Evolutionary conservation across 306 rosid genomes (phyloP).

Genomic region (Herpetospermum pedunculosum): DNA sequence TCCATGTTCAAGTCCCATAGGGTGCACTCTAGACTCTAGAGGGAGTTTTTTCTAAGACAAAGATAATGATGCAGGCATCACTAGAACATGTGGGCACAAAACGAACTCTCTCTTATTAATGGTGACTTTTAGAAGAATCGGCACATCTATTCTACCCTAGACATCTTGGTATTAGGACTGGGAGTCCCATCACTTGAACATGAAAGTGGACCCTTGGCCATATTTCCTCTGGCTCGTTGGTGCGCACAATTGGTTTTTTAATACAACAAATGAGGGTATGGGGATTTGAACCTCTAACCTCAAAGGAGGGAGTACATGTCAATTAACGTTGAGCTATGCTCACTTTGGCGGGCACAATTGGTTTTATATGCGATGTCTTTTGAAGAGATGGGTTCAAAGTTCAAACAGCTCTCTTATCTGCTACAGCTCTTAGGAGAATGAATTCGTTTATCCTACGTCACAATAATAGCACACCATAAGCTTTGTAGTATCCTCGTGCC

Average conservation of each 20-base stretch:
- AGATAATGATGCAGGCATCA: not conserved
- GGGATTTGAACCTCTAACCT: no score
- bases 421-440: not conserved
- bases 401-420: not conserved
- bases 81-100: not conserved
- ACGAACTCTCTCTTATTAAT: not conserved
- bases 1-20: not conserved
- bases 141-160: not conserved
- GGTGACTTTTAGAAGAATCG: not conserved
- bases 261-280: no score
- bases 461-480: not conserved
- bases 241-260: not conserved
- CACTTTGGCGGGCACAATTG: not conserved
- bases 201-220: not conserved
- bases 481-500: not conserved
- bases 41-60: not conserved
- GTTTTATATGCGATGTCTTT: not conserved
- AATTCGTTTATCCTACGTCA: not conserved
- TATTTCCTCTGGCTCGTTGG: not conserved
- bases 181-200: not conserved
- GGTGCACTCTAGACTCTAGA: not conserved
- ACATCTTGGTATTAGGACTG: not conserved
- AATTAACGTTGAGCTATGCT: no score
- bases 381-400: not conserved
- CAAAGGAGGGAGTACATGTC: no score